Evolutionary conservation across 2,329 filamentous ascomycete species (phyloP), one percentile per base, ranked within the genome.

Genomic region (Capronia americana): DNA sequence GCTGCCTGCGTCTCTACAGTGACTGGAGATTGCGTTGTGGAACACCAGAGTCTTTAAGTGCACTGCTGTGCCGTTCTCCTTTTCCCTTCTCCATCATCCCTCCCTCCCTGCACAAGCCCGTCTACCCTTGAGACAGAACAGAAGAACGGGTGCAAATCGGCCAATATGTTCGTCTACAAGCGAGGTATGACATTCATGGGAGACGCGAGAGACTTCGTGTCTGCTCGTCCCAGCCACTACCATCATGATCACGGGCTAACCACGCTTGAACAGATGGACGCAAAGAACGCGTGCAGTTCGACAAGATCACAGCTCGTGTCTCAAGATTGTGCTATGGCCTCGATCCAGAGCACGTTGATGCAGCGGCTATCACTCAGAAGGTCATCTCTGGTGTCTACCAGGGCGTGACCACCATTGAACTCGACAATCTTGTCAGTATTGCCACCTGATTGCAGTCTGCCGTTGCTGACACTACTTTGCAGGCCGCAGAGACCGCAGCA

Each of bases 371-470:
- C 79, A 99, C 95, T 67, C 93, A 97, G 84, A 99, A 98, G 83
- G 95, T 99, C 80, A 99, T 99, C 79, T 96, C 94, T 76, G 95
- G 95, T 85, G 95, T 99, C 73, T 99, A 99, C 81, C 93, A 97
- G 76, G 95, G 95, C 79, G 95, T 99, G 61, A 98, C 92, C 55
- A 99, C 95, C 54, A 87, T 96, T 69, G 93, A 99, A 83, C 87
- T 99, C 65, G 95, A 99, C 76, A 96, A 99, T 83, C 84, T 99
- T 79, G 94, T 98, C 86, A 82, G 92, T 73, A 61, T 38, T 58
- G 50, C 24, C 41, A 56, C 17, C 57, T 20, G 28, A 48, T 51
- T 51, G 61, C 34, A n/a, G 46, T 24, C 44, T 34, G 67, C 56
- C 69, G 71, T 75, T 69, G 53, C 73, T 76, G 53, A 75, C 66